A percentile compares a stretch with the other conserved stretches of the same genome.
These are phyloP conservation scores for Puya raimondii DNA, from an alignment of 176 grass and related monocot species.

Conservation along the genomic window DNA sequence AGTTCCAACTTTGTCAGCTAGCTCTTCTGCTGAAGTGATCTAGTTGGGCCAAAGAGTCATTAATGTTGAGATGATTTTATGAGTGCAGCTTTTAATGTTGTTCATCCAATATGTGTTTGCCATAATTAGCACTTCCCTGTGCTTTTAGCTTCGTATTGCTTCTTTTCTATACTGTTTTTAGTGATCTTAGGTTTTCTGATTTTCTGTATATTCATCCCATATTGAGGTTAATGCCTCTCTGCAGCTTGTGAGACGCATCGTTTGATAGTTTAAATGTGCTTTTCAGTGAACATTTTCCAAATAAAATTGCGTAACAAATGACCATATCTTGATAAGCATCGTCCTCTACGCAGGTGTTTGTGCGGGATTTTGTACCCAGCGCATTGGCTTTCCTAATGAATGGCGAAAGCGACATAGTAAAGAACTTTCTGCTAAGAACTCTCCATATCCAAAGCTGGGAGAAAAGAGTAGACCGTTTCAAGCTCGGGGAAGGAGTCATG, in stretches of 20 bases:
- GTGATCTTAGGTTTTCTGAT: background rate
- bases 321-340: background rate
- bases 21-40: no score
- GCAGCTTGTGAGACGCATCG: background rate
- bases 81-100: background rate
- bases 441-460: slow-evolving; percentile 79
- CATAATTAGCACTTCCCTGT: background rate
- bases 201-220: background rate
- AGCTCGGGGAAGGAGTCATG: slow-evolving; percentile 89
- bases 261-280: background rate
- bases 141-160: background rate
- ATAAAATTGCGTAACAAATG: background rate
- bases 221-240: background rate
- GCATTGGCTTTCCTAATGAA: slow-evolving; percentile 92
- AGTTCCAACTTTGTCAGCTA: no score
- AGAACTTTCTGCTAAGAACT: slow-evolving; percentile 84
- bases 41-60: no score
- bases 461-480: slow-evolving; percentile 88
- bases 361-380: slow-evolving; percentile 86
- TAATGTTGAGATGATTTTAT: background rate
- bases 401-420: slow-evolving; percentile 82
- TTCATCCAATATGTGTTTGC: background rate
- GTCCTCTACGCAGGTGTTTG: slow-evolving; percentile 50
- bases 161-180: background rate
- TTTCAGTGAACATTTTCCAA: background rate